These are phyloP conservation scores for Protea cynaroides DNA, from an alignment of 164 flowering plant genomes.

Conservation along the genomic window DNA sequence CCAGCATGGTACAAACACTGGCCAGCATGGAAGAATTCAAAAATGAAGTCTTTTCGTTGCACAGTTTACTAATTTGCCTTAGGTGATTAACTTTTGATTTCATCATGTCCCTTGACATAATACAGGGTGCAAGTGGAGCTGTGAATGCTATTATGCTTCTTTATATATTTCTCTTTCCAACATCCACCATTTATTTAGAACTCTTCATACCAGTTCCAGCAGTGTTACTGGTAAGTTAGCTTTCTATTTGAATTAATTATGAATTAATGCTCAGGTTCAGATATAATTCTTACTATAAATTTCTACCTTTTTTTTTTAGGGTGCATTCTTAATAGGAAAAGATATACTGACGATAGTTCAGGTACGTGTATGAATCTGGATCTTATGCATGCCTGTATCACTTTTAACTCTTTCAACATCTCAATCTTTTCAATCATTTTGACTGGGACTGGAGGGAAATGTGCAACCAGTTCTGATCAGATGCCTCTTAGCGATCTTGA, in stretches of 20 bases:
- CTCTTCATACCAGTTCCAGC: conserved; percentile 88
- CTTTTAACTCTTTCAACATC: background rate
- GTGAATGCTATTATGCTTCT: conserved; percentile 86
- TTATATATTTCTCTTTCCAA: conserved; percentile 77
- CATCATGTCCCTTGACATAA: conserved; percentile 6
- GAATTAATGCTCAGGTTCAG: background rate
- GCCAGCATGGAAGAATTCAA: too few relatives aligned
- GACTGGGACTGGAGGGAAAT: background rate
- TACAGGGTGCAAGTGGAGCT: conserved; percentile 96
- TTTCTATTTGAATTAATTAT: background rate
- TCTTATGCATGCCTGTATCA: background rate
- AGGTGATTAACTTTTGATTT: background rate
- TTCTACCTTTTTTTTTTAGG: conserved; percentile 35
- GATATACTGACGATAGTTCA: conserved; percentile 57
- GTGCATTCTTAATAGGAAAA: conserved; percentile 65
- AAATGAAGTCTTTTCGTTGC: too few relatives aligned
- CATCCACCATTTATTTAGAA: conserved; percentile 43
- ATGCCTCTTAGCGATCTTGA: background rate
- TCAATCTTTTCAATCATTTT: background rate
- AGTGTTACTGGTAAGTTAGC: conserved; percentile 50
- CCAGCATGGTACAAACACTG: too few relatives aligned
- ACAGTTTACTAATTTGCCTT: too few relatives aligned
- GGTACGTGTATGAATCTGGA: conserved; percentile 33
- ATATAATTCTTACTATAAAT: background rate
- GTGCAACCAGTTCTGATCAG: background rate